phyloP scores from a whole-genome alignment of 2,329 filamentous ascomycete species.

The Apiospora aurea region DNA sequence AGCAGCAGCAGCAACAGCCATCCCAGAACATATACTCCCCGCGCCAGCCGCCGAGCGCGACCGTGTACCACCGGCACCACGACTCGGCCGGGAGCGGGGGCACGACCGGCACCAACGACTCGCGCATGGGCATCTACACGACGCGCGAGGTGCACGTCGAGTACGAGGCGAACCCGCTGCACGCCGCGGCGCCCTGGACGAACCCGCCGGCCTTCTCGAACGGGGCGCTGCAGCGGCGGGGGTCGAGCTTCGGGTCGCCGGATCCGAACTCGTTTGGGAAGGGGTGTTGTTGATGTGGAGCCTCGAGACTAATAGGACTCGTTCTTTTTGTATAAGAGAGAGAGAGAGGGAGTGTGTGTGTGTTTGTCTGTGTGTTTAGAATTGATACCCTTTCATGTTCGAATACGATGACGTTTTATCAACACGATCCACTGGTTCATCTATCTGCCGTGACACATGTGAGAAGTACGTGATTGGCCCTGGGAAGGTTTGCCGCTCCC shows the following conservation, averaged over 20 bases:
- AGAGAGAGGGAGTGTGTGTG: too few relatives aligned
- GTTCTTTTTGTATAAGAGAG: too few relatives aligned
- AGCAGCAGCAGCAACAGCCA: too few relatives aligned
- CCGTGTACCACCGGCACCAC: neutral
- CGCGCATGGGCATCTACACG: slow-evolving; percentile 20
- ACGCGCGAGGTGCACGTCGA: slow-evolving; percentile 21
- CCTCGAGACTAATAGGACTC: too few relatives aligned
- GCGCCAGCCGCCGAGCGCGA: neutral
- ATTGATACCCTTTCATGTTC: slow-evolving; percentile 8
- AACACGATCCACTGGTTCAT: too few relatives aligned
- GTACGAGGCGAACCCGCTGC: slow-evolving; percentile 15
- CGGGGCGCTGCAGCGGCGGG: neutral
- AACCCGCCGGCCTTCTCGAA: slow-evolving; percentile 2
- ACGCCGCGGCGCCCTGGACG: slow-evolving; percentile 14
- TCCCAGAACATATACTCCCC: neutral
- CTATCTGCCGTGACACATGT: neutral
- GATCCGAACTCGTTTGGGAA: neutral
- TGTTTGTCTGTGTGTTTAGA: neutral
- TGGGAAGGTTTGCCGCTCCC: too few relatives aligned
- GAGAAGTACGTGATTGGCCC: neutral
- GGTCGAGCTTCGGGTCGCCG: neutral
- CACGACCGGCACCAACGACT: neutral
- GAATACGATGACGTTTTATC: neutral
- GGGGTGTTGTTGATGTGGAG: neutral
- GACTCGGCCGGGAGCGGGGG: neutral